These are phyloP conservation scores for Penicilliopsis zonata DNA, from an alignment of 495 filamentous ascomycete species.

Conservation along the genomic window DNA sequence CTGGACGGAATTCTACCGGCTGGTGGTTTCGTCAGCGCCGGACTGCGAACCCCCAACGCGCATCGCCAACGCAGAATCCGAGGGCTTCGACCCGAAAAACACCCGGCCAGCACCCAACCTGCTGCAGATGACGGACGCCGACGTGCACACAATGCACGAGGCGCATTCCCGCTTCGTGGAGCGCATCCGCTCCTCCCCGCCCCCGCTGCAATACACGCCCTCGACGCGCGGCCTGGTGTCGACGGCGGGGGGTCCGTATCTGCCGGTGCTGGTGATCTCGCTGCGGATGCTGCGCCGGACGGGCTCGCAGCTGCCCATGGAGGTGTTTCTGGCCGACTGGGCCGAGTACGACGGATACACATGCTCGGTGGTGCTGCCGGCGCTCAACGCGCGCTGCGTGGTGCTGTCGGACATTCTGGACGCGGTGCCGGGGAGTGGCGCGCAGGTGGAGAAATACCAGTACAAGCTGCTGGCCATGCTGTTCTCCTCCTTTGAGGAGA, in stretches of 20 bases:
- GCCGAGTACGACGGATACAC: conserved; percentile 32
- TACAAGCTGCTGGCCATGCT: conserved; percentile 38
- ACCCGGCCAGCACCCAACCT: too few species aligned
- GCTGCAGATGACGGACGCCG: too few species aligned
- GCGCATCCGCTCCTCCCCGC: too few species aligned
- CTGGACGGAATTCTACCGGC: too few species aligned
- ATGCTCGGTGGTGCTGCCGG: conserved; percentile 32
- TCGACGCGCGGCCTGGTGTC: too few species aligned
- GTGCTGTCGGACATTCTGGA: conserved; percentile 20
- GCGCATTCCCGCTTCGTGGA: too few species aligned
- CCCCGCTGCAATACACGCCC: too few species aligned
- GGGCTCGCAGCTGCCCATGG: conserved; percentile 36
- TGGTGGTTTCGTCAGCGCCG: too few species aligned
- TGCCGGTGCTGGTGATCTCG: conserved; percentile 29
- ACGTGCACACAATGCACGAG: too few species aligned
- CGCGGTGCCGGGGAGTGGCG: conserved; percentile 3
- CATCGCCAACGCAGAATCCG: too few species aligned
- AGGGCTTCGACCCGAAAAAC: too few species aligned
- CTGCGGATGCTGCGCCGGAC: conserved; percentile 38
- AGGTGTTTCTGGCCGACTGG: conserved; percentile 35
- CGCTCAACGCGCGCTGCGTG: conserved; percentile 33
- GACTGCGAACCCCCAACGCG: too few species aligned
- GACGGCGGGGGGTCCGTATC: conserved; percentile 21
- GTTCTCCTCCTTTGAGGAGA: conserved; percentile 36
- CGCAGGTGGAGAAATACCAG: conserved; percentile 27